Percentiles rank a stretch among this genome's conserved stretches.
These are phyloP conservation scores for Didymella keratinophila DNA, from an alignment of 2,329 filamentous ascomycete species.

Conservation along the genomic window DNA sequence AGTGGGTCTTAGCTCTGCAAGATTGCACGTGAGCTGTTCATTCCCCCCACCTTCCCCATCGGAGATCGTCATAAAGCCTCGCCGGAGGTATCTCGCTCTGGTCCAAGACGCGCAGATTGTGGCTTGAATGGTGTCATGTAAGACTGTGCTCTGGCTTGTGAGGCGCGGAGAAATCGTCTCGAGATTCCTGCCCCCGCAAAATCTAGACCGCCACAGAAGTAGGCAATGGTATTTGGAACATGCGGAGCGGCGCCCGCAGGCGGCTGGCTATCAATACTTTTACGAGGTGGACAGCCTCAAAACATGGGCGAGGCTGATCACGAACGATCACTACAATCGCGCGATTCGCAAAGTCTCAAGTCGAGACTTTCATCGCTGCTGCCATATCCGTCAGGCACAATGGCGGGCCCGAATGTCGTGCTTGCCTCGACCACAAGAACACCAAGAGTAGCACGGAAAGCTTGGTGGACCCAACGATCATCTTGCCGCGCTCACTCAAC, in stretches of 20 bases:
- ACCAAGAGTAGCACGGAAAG: slow-evolving; percentile 7
- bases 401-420: slow-evolving; percentile 1
- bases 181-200: slow-evolving; percentile 4
- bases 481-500: neutral
- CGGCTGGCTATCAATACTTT: neutral
- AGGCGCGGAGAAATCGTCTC: slow-evolving; percentile 9
- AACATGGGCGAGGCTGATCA: neutral
- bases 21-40: neutral
- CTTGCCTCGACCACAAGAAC: slow-evolving; percentile 12
- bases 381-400: slow-evolving; percentile 4
- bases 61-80: neutral
- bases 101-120: slow-evolving; percentile 1
- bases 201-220: slow-evolving; percentile 7
- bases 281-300: neutral
- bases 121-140: slow-evolving; percentile 12
- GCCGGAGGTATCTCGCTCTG: neutral
- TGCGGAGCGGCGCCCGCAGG: slow-evolving; percentile 1
- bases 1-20: slow-evolving; percentile 6
- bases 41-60: slow-evolving; percentile 12
- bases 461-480: neutral
- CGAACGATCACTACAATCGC: neutral
- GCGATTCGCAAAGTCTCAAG: neutral
- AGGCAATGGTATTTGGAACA: slow-evolving; percentile 7
- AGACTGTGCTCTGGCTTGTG: neutral
- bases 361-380: neutral